A percentile compares a stretch with the other conserved stretches of the same genome.
These are phyloP conservation scores for Solanum tarijense DNA, from an alignment of 257 asterid species.

Conservation along the genomic window DNA sequence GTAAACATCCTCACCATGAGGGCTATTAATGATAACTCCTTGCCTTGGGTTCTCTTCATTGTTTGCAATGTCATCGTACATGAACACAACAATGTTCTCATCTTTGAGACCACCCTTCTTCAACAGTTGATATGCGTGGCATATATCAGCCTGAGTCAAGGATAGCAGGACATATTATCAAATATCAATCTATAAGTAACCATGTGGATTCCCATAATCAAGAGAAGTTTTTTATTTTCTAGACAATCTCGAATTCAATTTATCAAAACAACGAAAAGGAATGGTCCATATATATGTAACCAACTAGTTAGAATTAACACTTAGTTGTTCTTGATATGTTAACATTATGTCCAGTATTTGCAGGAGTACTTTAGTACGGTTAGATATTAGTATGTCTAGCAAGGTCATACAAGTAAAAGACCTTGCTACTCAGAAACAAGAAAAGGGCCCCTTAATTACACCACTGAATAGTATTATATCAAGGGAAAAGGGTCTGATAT, in stretches of 20 bases:
- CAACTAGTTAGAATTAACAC: background rate
- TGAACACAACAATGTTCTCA: conserved; percentile 79
- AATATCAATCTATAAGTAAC: background rate
- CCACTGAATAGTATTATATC: background rate
- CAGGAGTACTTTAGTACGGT: background rate
- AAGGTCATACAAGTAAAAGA: background rate
- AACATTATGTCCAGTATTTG: background rate
- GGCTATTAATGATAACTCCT: conserved; percentile 84
- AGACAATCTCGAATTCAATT: background rate
- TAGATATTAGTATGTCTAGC: background rate
- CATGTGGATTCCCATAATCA: background rate
- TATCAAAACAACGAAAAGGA: background rate
- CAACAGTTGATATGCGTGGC: conserved; percentile 88
- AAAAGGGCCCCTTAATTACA: background rate
- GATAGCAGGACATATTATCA: background rate
- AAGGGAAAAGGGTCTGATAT: background rate
- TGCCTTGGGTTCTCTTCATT: conserved; percentile 69
- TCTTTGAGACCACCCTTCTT: conserved; percentile 86
- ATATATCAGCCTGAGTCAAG: conserved; percentile 70
- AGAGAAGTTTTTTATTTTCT: background rate
- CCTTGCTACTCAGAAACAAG: background rate
- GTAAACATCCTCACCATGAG: conserved; percentile 80
- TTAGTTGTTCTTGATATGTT: background rate
- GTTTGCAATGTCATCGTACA: conserved; percentile 91
- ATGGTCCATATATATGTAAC: background rate